Evolutionary conservation across 139 green algal genomes (phyloP), one percentile per base, ranked within the genome.

Genomic region (Micractinium conductrix): DNA sequence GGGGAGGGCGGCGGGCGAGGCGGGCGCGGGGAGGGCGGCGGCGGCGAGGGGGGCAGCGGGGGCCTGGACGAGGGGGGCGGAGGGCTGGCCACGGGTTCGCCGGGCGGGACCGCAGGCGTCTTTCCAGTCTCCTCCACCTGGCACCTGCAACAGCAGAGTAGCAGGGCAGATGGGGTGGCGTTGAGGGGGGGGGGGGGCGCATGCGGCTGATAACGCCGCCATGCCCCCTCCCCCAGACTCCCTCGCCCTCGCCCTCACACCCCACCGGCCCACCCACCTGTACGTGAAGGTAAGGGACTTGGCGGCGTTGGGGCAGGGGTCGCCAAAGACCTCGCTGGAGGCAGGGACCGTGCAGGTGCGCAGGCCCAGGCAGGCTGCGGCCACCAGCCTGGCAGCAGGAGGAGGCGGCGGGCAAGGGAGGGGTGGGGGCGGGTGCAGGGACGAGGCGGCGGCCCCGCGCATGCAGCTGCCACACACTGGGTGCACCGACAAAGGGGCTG

Each of bases 281-380:
- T 80, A 80, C 3, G 74, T 80, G 45, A 80, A 80, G 17, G 74
- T 80, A 30, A 80, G 74, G 1, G 74, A 48, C 74, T 80, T 80
- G 74, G 16, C 22, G 30, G 45, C 45, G 8, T 45, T 48, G 19
- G 74, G 45, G 45, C 74, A 80, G 33, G 74, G 74, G 35, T 80
- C 74, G 19, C 74, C 74, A 48, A 80, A 80, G 16, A 80, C 74
- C 17, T 44, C 45, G 48, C 38, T 80, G 9, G 45, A 68, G 45
- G 74, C 74, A 6, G 35, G 45, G n/a, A 80, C 45, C 16, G 74
- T n/a, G 33, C 74, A 80, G 12, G 17, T n/a, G 74, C 48, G 74
- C 74, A 48, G 26, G 4, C 74, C 74, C 48, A 80, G 74, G 74
- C 74, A 80, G 48, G 74, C 74, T 2, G 74, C n/a, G 12, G 74